Percentiles rank a stretch among this genome's conserved stretches.
phyloP scores from a whole-genome alignment of 106 monocot genomes.

The Dioscorea dumetorum region DNA sequence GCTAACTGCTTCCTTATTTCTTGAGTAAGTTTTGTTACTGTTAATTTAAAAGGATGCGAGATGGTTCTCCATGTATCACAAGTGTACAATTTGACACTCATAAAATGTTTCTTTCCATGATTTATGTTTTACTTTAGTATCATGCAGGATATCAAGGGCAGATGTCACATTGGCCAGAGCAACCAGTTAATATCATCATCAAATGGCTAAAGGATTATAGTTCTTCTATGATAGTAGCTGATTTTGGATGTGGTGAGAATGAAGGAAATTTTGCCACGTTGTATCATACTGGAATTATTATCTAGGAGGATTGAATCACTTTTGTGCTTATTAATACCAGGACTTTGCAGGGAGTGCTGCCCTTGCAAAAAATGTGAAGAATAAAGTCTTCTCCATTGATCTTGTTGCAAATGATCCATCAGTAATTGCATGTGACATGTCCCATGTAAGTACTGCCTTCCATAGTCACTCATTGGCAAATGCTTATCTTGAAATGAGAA shows the following conservation, averaged over 20 bases:
- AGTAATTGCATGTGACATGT: slow-evolving; percentile 98
- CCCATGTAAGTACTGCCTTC: slow-evolving; percentile 44
- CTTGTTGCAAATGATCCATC: slow-evolving; percentile 86
- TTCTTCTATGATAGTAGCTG: slow-evolving; percentile 74
- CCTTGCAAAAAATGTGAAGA: slow-evolving; percentile 76
- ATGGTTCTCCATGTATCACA: slow-evolving; percentile 15
- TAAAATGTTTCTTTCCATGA: too few relatives aligned
- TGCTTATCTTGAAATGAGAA: not conserved
- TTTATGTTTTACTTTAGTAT: slow-evolving; percentile 44
- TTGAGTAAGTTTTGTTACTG: too few relatives aligned
- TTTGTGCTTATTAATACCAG: slow-evolving; percentile 1
- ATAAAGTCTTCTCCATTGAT: slow-evolving; percentile 94
- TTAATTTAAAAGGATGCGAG: not conserved
- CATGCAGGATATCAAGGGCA: slow-evolving; percentile 96
- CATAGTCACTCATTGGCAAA: not conserved
- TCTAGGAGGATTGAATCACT: too few relatives aligned
- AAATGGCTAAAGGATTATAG: slow-evolving; percentile 70
- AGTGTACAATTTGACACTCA: too few relatives aligned
- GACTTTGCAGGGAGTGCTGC: slow-evolving; percentile 60
- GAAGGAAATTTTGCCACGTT: not conserved
- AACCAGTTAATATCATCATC: slow-evolving; percentile 82
- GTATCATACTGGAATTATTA: not conserved
- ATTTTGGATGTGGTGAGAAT: slow-evolving; percentile 98
- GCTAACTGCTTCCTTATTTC: too few relatives aligned
- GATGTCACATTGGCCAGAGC: slow-evolving; percentile 94